These are phyloP conservation scores for Neodidymelliopsis sp. DNA, from an alignment of 2,329 filamentous ascomycete genomes.

Conservation along the genomic window DNA sequence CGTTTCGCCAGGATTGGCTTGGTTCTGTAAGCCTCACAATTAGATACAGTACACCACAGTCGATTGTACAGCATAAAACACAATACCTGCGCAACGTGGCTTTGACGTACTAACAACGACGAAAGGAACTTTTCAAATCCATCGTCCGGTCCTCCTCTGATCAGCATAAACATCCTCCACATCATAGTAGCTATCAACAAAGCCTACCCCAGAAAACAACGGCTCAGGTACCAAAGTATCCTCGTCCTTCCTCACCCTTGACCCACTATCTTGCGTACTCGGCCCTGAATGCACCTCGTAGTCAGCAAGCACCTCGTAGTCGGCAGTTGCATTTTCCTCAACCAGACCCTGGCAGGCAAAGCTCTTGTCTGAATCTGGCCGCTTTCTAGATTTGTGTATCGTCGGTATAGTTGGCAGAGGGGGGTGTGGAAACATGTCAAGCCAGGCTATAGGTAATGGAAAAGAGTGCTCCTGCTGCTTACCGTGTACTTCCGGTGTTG, in stretches of 20 bases:
- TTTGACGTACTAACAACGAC: no score
- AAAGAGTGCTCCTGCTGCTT: slow-evolving; percentile 6
- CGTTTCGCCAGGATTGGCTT: no score
- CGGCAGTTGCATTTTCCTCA: background rate
- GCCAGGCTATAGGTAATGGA: slow-evolving; percentile 18
- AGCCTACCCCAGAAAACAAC: slow-evolving; percentile 10
- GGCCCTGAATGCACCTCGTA: background rate
- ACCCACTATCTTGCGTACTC: background rate
- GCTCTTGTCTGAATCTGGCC: slow-evolving; percentile 26
- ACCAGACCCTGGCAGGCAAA: slow-evolving; percentile 32
- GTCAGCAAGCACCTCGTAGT: background rate
- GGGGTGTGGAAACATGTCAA: slow-evolving; percentile 13
- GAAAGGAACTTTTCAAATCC: background rate
- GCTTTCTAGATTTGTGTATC: slow-evolving; percentile 12
- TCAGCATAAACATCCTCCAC: background rate
- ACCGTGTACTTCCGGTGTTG: slow-evolving; percentile 1
- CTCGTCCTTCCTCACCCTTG: background rate
- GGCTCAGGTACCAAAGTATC: slow-evolving; percentile 12
- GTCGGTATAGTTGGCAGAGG: slow-evolving; percentile 6
- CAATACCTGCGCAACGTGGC: no score
- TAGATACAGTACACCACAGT: no score
- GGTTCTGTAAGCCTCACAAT: no score
- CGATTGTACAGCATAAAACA: no score
- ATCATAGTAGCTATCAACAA: background rate
- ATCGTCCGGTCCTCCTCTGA: background rate